Evolutionary conservation across 129 eudicot species (phyloP).

Genomic region (Flaveria ramosissima): DNA sequence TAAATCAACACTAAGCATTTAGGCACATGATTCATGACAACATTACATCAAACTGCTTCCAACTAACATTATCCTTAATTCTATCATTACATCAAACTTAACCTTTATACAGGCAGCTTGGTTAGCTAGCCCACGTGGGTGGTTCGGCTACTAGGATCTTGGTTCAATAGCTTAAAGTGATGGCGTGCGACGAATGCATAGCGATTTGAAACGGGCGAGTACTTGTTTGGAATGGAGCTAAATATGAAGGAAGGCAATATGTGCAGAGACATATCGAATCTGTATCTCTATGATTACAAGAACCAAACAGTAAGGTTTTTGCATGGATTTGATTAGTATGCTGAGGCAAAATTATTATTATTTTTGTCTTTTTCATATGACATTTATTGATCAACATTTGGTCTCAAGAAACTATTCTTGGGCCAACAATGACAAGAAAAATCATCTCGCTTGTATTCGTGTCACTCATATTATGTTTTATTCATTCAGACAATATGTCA

Average conservation of each 20-base stretch:
- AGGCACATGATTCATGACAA: slow-evolving; percentile 36
- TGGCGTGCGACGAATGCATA: slow-evolving; percentile 17
- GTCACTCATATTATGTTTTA: too few relatives aligned
- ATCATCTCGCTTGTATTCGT: slow-evolving; percentile 27
- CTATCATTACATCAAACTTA: neutral
- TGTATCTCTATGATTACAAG: slow-evolving; percentile 37
- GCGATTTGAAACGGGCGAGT: neutral
- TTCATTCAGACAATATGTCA: too few relatives aligned
- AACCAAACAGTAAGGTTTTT: slow-evolving; percentile 35
- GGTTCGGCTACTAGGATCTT: neutral
- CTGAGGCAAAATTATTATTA: neutral
- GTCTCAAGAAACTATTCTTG: neutral
- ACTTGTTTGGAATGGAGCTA: slow-evolving; percentile 29
- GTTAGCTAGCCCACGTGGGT: neutral
- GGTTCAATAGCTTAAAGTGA: slow-evolving; percentile 4
- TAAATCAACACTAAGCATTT: slow-evolving; percentile 17
- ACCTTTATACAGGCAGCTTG: slow-evolving; percentile 3
- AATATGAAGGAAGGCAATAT: slow-evolving; percentile 27
- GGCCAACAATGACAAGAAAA: slow-evolving; percentile 30
- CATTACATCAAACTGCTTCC: slow-evolving; percentile 1
- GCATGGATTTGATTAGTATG: slow-evolving; percentile 3
- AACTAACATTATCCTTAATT: slow-evolving; percentile 2
- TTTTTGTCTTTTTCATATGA: slow-evolving; percentile 37
- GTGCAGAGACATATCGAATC: slow-evolving; percentile 45
- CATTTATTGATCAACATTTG: slow-evolving; percentile 28